Percentiles rank a stretch among this genome's conserved stretches.
phyloP scores from a whole-genome alignment of 805 yeast species.

The Sugiyamaella valdiviana region DNA sequence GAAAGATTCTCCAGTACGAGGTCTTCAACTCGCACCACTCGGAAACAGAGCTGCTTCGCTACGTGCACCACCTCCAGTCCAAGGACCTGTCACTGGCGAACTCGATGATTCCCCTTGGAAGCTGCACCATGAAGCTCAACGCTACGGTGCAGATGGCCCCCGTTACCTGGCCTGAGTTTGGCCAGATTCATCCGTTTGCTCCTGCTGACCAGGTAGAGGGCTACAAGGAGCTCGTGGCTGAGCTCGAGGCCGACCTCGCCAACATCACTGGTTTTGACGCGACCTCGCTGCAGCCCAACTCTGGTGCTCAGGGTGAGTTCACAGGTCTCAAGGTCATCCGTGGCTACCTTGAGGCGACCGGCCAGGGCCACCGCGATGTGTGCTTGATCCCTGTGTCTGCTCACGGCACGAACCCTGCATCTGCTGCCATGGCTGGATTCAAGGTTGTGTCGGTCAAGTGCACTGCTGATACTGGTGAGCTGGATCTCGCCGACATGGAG shows the following conservation, averaged over 20 bases:
- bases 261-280: conserved; percentile 91
- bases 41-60: conserved; percentile 91
- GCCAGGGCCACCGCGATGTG: conserved; percentile 68
- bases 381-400: conserved; percentile 96
- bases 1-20: conserved; percentile 48
- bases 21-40: conserved; percentile 87
- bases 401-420: conserved; percentile 98
- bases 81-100: conserved; percentile 91
- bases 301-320: conserved; percentile 98
- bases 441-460: conserved; percentile 92
- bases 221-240: conserved; percentile 65
- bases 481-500: conserved; percentile 71
- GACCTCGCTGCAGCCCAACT: conserved; percentile 89
- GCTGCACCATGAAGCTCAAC: conserved; percentile 97
- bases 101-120: conserved; percentile 95
- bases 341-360: conserved; percentile 63
- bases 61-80: conserved; percentile 73
- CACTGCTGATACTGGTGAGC: conserved; percentile 64
- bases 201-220: conserved; percentile 88
- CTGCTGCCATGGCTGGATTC: conserved; percentile 95
- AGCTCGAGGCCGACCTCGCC: conserved; percentile 77
- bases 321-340: conserved; percentile 85
- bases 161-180: conserved; percentile 89
- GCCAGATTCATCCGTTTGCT: conserved; percentile 84
- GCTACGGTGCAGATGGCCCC: conserved; percentile 95